phyloP scores from a whole-genome alignment of 768 basidiomycete genomes.

The Russula olivacea region DNA sequence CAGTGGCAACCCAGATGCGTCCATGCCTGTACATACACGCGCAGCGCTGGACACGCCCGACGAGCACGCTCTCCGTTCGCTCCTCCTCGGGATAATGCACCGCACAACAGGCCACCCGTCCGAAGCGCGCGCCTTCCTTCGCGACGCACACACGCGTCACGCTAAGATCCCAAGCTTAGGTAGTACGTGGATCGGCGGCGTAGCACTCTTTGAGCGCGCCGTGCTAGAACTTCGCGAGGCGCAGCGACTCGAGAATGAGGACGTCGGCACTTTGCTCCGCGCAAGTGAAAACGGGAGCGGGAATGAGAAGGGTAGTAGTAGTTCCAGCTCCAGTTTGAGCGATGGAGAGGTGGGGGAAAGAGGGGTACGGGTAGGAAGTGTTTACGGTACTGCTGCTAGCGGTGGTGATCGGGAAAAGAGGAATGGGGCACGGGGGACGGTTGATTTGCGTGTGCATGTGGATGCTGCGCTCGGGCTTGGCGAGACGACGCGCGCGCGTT shows the following conservation, averaged over 20 bases:
- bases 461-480: slow-evolving; percentile 21
- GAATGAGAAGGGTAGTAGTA: background rate
- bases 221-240: slow-evolving; percentile 62
- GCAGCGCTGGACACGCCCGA: slow-evolving; percentile 55
- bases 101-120: slow-evolving; percentile 47
- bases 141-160: slow-evolving; percentile 44
- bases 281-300: background rate
- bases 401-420: background rate
- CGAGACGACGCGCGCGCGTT: slow-evolving; percentile 28
- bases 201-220: slow-evolving; percentile 64
- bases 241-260: slow-evolving; percentile 19
- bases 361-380: background rate
- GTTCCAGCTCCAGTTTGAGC: slow-evolving; percentile 8
- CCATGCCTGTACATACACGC: slow-evolving; percentile 29
- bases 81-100: slow-evolving; percentile 63
- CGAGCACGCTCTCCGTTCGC: slow-evolving; percentile 60
- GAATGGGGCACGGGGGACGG: background rate
- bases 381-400: background rate
- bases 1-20: background rate
- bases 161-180: slow-evolving; percentile 34
- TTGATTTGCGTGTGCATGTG: slow-evolving; percentile 9
- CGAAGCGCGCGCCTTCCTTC: slow-evolving; percentile 44
- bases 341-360: background rate
- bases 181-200: slow-evolving; percentile 62
- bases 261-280: background rate